Evolutionary conservation across 208 protist genomes (phyloP), one percentile per base, ranked within the genome.

Genomic region (Leishmania tropica): DNA sequence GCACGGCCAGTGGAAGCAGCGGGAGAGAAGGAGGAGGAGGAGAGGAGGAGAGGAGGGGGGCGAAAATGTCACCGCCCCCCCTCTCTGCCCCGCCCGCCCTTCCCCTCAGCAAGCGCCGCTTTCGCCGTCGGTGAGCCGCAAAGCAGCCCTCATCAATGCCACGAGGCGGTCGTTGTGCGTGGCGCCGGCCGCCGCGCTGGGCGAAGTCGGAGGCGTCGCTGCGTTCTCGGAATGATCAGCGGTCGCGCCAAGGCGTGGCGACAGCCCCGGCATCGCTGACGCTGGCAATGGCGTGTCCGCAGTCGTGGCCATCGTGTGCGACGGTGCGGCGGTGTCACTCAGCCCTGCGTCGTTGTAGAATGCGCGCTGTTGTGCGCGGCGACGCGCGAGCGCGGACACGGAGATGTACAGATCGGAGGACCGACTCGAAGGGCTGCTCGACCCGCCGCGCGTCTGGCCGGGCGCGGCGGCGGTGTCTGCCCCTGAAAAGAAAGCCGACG

Each of bases 401-500:
- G 82, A 53, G 2, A 58, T 35, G 53, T 82, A 85, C 77, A 75
- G 13, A 31, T 60, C 62, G 3, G 77, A 75, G 1, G 77, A 21
- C n/a, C 76, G 17, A 37, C 51, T 73, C 54, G 40, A 24, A 1
- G 28, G 3, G 31, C 47, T 45, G 77, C 40, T 13, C 45, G 40
- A 15, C 71, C 24, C 42, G 58, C 54, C 45, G 40, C 35, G 21
- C 3, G 37, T 31, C 37, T 37, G 47, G n/a, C 45, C 21, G 4
- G 45, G 42, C 24, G 58, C 10, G 35, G 60, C 47, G 58, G 54
- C 64, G 40, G n/a, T 56, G 42, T 31, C 42, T 8, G 54, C 51
- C 24, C 10, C 68, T 8, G 58, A 31, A 53, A 81, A 87, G 54
- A 83, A 84, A 37, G 84, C 84, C 11, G 80, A 87, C 1, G 78